Evolutionary conservation across 257 asterid species (phyloP).

Genomic region (Nicotiana undulata): DNA sequence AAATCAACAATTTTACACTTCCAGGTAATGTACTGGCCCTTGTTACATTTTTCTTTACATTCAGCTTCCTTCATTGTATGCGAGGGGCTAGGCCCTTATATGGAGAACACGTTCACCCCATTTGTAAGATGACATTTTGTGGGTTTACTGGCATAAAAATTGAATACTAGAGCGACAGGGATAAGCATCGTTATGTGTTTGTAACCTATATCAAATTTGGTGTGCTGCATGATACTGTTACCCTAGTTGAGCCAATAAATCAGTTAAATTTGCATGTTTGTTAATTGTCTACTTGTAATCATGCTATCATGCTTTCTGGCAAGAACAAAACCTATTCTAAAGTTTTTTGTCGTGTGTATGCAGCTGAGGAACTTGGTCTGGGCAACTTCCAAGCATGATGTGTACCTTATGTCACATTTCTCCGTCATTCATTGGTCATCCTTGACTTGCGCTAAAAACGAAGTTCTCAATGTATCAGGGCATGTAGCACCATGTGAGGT

Average conservation of each 20-base stretch:
- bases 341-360: not conserved
- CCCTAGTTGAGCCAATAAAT: not conserved
- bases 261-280: not conserved
- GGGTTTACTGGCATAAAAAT: not conserved
- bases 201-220: not conserved
- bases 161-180: not conserved
- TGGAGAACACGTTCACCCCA: not conserved
- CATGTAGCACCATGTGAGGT: conserved; percentile 89
- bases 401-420: conserved; percentile 80
- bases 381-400: conserved; percentile 92
- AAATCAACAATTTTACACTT: conserved; percentile 83
- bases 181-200: not conserved
- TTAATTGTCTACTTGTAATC: conserved; percentile 1
- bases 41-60: not conserved
- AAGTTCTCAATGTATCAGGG: conserved; percentile 83
- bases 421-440: conserved; percentile 90
- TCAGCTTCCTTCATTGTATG: not conserved
- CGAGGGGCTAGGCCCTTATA: not conserved
- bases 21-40: conserved; percentile 43
- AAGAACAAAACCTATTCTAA: not conserved
- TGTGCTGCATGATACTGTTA: not conserved
- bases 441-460: conserved; percentile 48
- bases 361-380: conserved; percentile 94
- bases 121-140: not conserved
- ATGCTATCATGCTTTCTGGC: not conserved